Evolutionary conservation across 768 basidiomycete genomes (phyloP).

Genomic region (Kwoniella newhampshirensis): DNA sequence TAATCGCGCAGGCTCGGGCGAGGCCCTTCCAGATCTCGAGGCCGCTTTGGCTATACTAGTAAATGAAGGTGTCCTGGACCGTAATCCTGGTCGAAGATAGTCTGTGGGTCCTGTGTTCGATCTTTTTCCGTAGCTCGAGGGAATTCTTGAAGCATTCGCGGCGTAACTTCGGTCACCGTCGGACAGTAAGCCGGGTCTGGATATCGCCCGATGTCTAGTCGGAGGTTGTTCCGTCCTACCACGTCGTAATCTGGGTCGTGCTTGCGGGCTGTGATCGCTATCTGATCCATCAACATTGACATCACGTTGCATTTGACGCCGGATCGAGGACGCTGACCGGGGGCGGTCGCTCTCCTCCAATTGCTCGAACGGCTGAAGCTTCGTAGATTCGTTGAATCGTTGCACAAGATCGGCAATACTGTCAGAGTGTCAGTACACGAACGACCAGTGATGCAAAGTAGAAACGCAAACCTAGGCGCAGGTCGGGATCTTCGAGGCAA

Average conservation of each 20-base stretch:
- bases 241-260: slow-evolving; percentile 42
- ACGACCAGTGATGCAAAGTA: background rate
- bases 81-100: slow-evolving; percentile 16
- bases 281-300: slow-evolving; percentile 61
- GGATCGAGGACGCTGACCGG: slow-evolving; percentile 25
- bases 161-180: slow-evolving; percentile 92
- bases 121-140: slow-evolving; percentile 19
- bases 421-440: background rate
- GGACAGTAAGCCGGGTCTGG: slow-evolving; percentile 63
- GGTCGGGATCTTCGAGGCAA: slow-evolving; percentile 51
- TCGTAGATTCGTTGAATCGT: slow-evolving; percentile 43
- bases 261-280: slow-evolving; percentile 66
- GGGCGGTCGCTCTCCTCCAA: slow-evolving; percentile 30
- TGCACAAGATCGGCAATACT: slow-evolving; percentile 80
- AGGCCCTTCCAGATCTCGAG: slow-evolving; percentile 11
- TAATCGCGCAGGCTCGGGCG: slow-evolving; percentile 4
- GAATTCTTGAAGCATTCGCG: slow-evolving; percentile 75
- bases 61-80: slow-evolving; percentile 20
- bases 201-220: slow-evolving; percentile 24
- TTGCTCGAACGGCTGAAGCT: slow-evolving; percentile 13
- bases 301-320: slow-evolving; percentile 21
- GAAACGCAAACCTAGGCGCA: slow-evolving; percentile 38
- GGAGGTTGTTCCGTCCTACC: slow-evolving; percentile 47
- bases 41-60: slow-evolving; percentile 1
- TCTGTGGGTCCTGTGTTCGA: slow-evolving; percentile 8